Conservation (phyloP, 2,329 filamentous ascomycete species). For the Calonectria hongkongensis region DNA sequence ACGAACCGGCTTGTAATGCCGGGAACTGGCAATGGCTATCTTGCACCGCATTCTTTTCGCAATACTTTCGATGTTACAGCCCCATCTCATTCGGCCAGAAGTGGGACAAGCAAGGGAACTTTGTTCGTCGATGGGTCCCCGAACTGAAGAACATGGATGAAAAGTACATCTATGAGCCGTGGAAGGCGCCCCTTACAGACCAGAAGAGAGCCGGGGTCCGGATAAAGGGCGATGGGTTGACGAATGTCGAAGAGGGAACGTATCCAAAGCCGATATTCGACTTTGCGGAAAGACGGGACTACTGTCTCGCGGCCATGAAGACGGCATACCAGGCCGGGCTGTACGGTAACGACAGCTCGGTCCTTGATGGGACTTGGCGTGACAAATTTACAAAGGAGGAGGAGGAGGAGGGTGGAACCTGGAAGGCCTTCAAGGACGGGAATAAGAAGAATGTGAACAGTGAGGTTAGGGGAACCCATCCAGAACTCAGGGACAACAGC, state of each 20-base stretch:
- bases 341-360: slow-evolving; percentile 77
- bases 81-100: slow-evolving; percentile 84
- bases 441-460: slow-evolving; percentile 59
- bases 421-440: slow-evolving; percentile 60
- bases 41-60: slow-evolving; percentile 84
- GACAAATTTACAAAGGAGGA: slow-evolving; percentile 64
- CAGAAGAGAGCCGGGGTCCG: slow-evolving; percentile 81
- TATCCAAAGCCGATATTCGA: slow-evolving; percentile 89
- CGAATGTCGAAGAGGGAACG: slow-evolving; percentile 64
- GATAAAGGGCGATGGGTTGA: slow-evolving; percentile 72
- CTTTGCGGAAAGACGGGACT: slow-evolving; percentile 76
- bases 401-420: slow-evolving; percentile 63
- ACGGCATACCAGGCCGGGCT: slow-evolving; percentile 79
- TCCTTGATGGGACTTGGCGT: slow-evolving; percentile 76
- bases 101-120: slow-evolving; percentile 81
- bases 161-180: slow-evolving; percentile 87
- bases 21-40: slow-evolving; percentile 88
- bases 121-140: slow-evolving; percentile 80
- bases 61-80: slow-evolving; percentile 82
- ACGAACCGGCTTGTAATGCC: slow-evolving; percentile 83
- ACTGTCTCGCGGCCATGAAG: slow-evolving; percentile 82
- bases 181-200: slow-evolving; percentile 81
- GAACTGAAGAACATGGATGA: slow-evolving; percentile 77
- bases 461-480: slow-evolving; percentile 48
- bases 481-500: slow-evolving; percentile 22